Evolutionary conservation across 345 rosid genomes (phyloP).

Genomic region (Arabis alpina): DNA sequence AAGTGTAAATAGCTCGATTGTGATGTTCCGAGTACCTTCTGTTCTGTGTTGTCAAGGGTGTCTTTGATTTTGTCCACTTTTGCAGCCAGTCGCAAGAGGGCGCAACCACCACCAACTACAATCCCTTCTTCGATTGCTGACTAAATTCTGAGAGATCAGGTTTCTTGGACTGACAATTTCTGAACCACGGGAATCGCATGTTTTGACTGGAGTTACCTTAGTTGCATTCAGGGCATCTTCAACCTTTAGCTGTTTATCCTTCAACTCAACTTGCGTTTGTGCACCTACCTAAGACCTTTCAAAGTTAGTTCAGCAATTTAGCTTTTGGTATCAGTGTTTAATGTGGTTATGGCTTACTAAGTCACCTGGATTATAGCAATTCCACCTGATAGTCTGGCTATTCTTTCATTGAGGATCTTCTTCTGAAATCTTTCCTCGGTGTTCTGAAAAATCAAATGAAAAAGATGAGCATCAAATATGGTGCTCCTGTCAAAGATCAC

Average conservation of each 20-base stretch:
- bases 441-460: slow-evolving; percentile 52
- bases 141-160: slow-evolving; percentile 50
- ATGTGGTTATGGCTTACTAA: slow-evolving; percentile 13
- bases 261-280: slow-evolving; percentile 85
- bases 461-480: neutral
- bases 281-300: slow-evolving; percentile 73
- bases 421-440: slow-evolving; percentile 67
- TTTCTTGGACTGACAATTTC: slow-evolving; percentile 32
- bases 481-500: slow-evolving; percentile 7
- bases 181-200: slow-evolving; percentile 17
- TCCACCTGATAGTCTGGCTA: slow-evolving; percentile 85
- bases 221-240: slow-evolving; percentile 98
- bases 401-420: slow-evolving; percentile 84
- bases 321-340: neutral
- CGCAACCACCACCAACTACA: slow-evolving; percentile 91
- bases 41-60: slow-evolving; percentile 72
- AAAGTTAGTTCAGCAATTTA: slow-evolving; percentile 18
- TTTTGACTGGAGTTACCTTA: slow-evolving; percentile 56
- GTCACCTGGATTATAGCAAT: slow-evolving; percentile 85
- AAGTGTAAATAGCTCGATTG: neutral
- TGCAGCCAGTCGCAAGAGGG: slow-evolving; percentile 72
- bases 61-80: slow-evolving; percentile 74
- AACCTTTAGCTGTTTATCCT: slow-evolving; percentile 81
- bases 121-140: slow-evolving; percentile 96
- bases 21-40: slow-evolving; percentile 56